A percentile compares a stretch with the other conserved stretches of the same genome.
Evolutionary conservation across 2,329 filamentous ascomycete genomes (phyloP).

Genomic region (Trichophyton schoenleinii): DNA sequence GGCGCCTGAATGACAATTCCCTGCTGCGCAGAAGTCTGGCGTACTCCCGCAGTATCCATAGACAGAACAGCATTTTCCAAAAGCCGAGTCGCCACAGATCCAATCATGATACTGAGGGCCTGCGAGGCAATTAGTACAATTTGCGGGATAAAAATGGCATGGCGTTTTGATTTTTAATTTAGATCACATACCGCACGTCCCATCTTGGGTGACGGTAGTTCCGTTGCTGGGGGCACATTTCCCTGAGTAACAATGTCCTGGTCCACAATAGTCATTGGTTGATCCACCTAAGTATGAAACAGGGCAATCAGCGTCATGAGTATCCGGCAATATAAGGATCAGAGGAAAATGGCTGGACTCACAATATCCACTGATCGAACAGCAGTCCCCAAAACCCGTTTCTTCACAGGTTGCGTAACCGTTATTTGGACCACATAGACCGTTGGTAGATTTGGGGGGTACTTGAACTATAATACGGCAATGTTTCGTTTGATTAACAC

Average conservation of each 20-base stretch:
- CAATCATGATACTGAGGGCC: background rate
- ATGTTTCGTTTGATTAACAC: constrained; percentile 9
- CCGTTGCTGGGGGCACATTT: background rate
- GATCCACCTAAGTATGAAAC: background rate
- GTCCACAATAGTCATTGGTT: background rate
- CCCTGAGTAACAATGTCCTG: background rate
- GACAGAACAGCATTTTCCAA: constrained; percentile 12
- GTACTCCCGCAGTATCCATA: constrained; percentile 10
- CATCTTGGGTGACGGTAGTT: background rate
- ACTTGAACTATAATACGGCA: constrained; percentile 7
- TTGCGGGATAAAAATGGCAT: constrained; percentile 4
- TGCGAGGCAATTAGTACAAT: background rate
- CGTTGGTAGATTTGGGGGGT: background rate
- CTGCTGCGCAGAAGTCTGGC: background rate
- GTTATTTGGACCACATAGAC: constrained; percentile 5
- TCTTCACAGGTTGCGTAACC: constrained; percentile 4
- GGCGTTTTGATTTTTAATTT: background rate
- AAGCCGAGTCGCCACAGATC: constrained; percentile 10
- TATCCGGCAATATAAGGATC: background rate
- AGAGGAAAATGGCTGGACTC: background rate
- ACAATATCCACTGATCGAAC: background rate
- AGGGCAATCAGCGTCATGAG: background rate
- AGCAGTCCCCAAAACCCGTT: constrained; percentile 2
- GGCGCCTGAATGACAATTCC: constrained; percentile 11
- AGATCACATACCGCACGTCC: background rate